Conservation (phyloP, 768 basidiomycete species). For the Calocera viscosa region DNA sequence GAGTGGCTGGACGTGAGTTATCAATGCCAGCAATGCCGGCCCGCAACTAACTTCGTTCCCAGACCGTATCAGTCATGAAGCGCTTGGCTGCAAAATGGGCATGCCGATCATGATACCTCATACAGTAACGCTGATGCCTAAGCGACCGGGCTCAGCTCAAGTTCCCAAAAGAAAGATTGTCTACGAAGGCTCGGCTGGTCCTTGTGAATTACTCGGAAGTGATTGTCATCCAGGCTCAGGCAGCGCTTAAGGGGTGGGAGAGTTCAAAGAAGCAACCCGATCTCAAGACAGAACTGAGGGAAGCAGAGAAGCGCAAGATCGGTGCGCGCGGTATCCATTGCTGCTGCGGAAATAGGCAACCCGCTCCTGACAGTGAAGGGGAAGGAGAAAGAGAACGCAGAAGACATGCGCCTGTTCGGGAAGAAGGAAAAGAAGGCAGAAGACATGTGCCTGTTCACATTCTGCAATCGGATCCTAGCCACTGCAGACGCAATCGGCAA, state of each 20-base stretch:
- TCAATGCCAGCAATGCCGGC: neutral
- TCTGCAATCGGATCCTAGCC: slow-evolving; percentile 56
- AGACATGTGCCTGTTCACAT: slow-evolving; percentile 34
- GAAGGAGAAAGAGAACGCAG: slow-evolving; percentile 39
- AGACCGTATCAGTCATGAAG: slow-evolving; percentile 90
- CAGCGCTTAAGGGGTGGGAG: slow-evolving; percentile 78
- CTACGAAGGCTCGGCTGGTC: slow-evolving; percentile 84
- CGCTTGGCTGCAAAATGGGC: slow-evolving; percentile 87
- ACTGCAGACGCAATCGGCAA: slow-evolving; percentile 79
- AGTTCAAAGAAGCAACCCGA: slow-evolving; percentile 42
- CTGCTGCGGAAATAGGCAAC: slow-evolving; percentile 39
- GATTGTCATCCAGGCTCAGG: slow-evolving; percentile 83
- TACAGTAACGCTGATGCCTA: slow-evolving; percentile 30
- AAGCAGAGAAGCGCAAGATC: slow-evolving; percentile 79
- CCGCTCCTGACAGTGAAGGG: slow-evolving; percentile 31
- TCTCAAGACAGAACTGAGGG: slow-evolving; percentile 50
- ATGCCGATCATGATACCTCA: slow-evolving; percentile 89
- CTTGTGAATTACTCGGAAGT: slow-evolving; percentile 84
- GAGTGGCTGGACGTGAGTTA: slow-evolving; percentile 78
- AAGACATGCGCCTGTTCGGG: too few species aligned
- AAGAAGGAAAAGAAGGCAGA: too few species aligned
- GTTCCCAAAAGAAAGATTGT: slow-evolving; percentile 70
- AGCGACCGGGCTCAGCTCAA: slow-evolving; percentile 28
- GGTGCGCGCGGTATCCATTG: slow-evolving; percentile 14
- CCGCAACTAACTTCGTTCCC: slow-evolving; percentile 10